Base-by-base conservation (phyloP, 257 asterid genomes). In the Salvia miltiorrhiza region DNA sequence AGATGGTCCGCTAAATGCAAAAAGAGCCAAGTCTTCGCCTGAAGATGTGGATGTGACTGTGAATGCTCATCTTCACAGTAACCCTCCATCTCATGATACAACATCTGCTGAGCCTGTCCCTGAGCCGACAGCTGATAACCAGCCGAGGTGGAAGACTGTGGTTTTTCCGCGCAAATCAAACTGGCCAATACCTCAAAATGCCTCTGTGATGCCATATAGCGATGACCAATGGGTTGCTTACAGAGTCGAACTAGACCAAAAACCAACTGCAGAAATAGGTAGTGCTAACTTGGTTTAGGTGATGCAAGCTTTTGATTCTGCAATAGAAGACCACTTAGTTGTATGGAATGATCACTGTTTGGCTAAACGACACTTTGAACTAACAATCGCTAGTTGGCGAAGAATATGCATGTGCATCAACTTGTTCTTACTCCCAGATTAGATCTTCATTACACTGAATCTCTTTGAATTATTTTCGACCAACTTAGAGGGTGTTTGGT, bases 201-300 rank as follows among this genome's bases (percentile, higher is more conserved):
- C 89, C 37, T 14, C 74, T 4, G 47, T 76, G 56, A 61, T 73
- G 86, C 70, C 88, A 3, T 80, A 21, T 44, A 77, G 88, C 49
- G 66, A 84, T 33, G 78, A 77, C 10, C 37, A 77, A 55, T 88
- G 90, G 90, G 76, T 85, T n/a, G 97, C 87, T 1, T 80, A 69
- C 47, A 75, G 45, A 44, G 55, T 67, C 54, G 50, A 35, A 7
- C 14, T 44, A 56, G 39, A 66, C 11, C 48, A 63, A 14, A 57
- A 73, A 60, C 69, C 73, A 41, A 48, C 65, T 45, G 52, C 78
- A 26, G 72, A 53, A 62, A 14, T 45, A 12, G 23, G 60, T 20
- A 17, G 9, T 52, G 65, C 23, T 55, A 63, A 13, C 62, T 39
- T 24, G 20, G 7, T 47, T 47, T 28, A 50, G 35, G 52, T 21